Base-by-base conservation (phyloP, 345 rosid species). In the Camelina laxa region DNA sequence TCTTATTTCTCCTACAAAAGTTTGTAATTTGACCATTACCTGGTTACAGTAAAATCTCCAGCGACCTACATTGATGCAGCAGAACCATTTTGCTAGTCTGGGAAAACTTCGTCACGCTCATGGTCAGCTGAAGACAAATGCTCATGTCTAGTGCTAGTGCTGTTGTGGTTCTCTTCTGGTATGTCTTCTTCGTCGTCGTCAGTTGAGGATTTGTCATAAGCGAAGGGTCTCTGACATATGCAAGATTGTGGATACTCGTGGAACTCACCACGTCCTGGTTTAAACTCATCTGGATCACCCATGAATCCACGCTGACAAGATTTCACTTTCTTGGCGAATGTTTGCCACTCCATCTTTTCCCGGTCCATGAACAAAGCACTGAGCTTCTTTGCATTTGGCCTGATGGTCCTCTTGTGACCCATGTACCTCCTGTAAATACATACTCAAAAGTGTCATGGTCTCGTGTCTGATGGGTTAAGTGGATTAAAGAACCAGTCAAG, bases 231-330 rank as follows among this genome's bases (percentile, higher is more conserved):
- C 76, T 91, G 82, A 47, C 99, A 96, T 21, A 96, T 80, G 67
- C 99, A 96, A 66, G 94, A 65, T 57, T 84, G 80, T 10, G 98
- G 99, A 71, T 78, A 89, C 83, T 96, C 99, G 14, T 88, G 91
- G 78, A 92, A 91, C 77, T 96, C 98, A 21, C 97, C 93, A 9
- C 91, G 84, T 63, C 98, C 97, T 35, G 87, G 89, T 82, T 82
- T 89, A 82, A 89, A 74, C 79, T 92, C 93, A 75, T 96, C 87
- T 0, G 98, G 99, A 81, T 96, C 98, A 36, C 99, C 99, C 95
- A 92, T 88, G 81, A 89, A 96, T 75, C 97, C 99, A 69, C 92
- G 92, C 80, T 96, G 97, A 75, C 84, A 80, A 6, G 92, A 81
- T 82, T 89, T 96, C n/a, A 96, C 95, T 78, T 85, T 92, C 75